Conservation (phyloP, 306 rosid genomes). For the Gynostemma pentaphyllum region DNA sequence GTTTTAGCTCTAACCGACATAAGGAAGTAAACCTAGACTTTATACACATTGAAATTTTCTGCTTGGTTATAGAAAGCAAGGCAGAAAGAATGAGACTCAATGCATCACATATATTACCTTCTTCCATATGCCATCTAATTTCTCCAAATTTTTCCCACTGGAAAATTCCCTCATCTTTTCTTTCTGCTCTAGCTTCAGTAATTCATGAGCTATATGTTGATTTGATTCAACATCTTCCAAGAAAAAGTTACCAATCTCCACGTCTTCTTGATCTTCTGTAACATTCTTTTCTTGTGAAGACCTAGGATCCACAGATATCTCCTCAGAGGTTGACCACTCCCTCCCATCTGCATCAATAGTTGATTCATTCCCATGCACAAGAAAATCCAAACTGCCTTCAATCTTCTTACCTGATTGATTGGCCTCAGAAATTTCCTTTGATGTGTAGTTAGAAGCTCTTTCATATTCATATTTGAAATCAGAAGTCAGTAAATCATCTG, state of each 20-base stretch:
- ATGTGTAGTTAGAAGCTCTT: constrained; percentile 29
- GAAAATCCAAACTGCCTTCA: constrained; percentile 14
- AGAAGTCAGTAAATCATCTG: constrained; percentile 47
- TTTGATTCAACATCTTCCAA: constrained; percentile 40
- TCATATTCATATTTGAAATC: constrained; percentile 54
- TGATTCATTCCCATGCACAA: constrained; percentile 28
- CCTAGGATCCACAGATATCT: constrained; percentile 23
- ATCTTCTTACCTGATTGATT: constrained; percentile 11
- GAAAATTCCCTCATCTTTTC: constrained; percentile 47
- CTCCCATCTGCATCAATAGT: constrained; percentile 17
- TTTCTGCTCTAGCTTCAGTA: constrained; percentile 46
- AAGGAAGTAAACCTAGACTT: no score
- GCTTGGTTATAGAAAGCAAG: neutral
- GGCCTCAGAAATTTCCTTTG: constrained; percentile 22
- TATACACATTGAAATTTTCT: neutral
- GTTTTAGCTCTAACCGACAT: no score
- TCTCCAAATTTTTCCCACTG: constrained; percentile 64
- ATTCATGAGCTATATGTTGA: constrained; percentile 37
- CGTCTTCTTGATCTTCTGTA: constrained; percentile 40
- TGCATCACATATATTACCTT: constrained; percentile 35
- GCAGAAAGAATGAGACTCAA: neutral
- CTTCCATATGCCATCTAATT: constrained; percentile 84
- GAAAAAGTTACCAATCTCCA: constrained; percentile 79
- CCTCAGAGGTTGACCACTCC: constrained; percentile 22
- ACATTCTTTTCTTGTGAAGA: constrained; percentile 27